Base-by-base conservation (phyloP, 2,329 filamentous ascomycete species). In the Phialemoniopsis sp. region DNA sequence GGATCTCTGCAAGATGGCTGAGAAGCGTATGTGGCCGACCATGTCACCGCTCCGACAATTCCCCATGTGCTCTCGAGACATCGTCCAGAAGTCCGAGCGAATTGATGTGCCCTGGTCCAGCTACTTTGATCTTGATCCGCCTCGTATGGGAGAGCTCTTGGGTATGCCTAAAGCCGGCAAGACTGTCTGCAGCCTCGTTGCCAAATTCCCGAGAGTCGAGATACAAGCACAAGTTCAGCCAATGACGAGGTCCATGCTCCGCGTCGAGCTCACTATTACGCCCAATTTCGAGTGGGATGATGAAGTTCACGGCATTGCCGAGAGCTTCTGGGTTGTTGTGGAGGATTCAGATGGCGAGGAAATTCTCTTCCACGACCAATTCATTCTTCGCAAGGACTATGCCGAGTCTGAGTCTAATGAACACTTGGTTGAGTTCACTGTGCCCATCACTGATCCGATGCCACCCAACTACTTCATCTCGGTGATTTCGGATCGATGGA, bases 21-120 rank as follows among this genome's bases (percentile, higher is more conserved):
- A 98, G 70, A 95, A 95, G 73, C 80, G 94, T 36, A 98, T 98
- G 94, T 98, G 93, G 93, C 90, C 91, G 13, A 97, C 91, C 6
- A 98, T 97, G 93, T 88, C 89, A 29, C 93, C 94, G 10, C 72
- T 98, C 26, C 81, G 93, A 39, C 93, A 98, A 56, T 98, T 98
- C 57, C 79, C 85, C 4, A 68, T 71, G 30, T 95, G 89, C 55
- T 82, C 90, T 4, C 73, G 81, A 31, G 91, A 97, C 42, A 87
- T 97, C 38, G 71, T 97, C 36, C 82, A 88, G 49, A 97, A 97
- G 65, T 85, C 90, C 4, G 93, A 98, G 67, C 80, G 90, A 50
- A 95, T 97, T 45, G 90, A 96, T 50, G 90, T 97, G 15, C 83
- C 87, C 2, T 98, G 91, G 89, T 77, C 74, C 44, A 94, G 79